Evolutionary conservation across 2,329 filamentous ascomycete genomes (phyloP).

Genomic region (Penicillium frequentans): DNA sequence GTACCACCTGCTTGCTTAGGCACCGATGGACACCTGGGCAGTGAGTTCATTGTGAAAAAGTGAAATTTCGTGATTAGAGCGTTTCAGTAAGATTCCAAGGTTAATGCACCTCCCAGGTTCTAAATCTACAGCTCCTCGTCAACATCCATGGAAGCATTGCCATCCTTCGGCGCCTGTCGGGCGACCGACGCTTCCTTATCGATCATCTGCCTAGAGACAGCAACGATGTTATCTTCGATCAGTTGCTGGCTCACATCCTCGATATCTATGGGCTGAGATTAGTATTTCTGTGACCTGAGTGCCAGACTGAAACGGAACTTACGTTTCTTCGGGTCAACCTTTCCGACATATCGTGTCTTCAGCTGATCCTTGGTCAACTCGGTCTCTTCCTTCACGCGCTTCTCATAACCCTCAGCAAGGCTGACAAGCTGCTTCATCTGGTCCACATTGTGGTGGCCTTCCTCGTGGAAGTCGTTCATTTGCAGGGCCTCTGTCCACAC

Average conservation of each 20-base stretch:
- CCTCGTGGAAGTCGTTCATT: slow-evolving; percentile 91
- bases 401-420: slow-evolving; percentile 94
- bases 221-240: slow-evolving; percentile 99
- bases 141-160: slow-evolving; percentile 62
- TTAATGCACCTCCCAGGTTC: slow-evolving; percentile 5
- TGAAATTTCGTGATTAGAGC: slow-evolving; percentile 22
- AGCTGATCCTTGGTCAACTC: slow-evolving; percentile 96
- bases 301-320: slow-evolving; percentile 29
- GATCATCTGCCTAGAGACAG: slow-evolving; percentile 98
- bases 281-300: slow-evolving; percentile 12
- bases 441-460: slow-evolving; percentile 83
- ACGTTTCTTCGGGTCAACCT: slow-evolving; percentile 98
- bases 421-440: slow-evolving; percentile 83
- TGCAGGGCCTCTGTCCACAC: slow-evolving; percentile 97
- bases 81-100: slow-evolving; percentile 13
- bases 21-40: not conserved
- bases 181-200: slow-evolving; percentile 97
- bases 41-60: not conserved
- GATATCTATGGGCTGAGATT: slow-evolving; percentile 59
- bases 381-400: slow-evolving; percentile 97
- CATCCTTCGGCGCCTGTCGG: slow-evolving; percentile 52
- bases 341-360: slow-evolving; percentile 98
- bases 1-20: not conserved
- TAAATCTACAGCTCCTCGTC: slow-evolving; percentile 58
- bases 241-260: slow-evolving; percentile 94